Conservation (phyloP, 257 asterid species). For the Solanum sitiens region DNA sequence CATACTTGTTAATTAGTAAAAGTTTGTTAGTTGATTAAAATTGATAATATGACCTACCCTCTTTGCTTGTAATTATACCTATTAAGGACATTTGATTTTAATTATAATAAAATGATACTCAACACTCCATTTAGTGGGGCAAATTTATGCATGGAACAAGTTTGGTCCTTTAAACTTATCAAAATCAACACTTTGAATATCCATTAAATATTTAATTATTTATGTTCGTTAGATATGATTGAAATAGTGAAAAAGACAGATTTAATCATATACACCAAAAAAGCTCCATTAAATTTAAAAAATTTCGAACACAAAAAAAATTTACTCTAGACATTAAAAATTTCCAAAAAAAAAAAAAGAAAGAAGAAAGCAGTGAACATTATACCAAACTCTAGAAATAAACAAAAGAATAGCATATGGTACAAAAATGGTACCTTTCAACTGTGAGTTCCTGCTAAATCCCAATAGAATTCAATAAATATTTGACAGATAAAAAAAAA, state of each 20-base stretch:
- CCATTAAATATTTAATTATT: not conserved
- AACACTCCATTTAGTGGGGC: not conserved
- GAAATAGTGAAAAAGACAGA: not conserved
- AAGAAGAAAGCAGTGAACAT: not conserved
- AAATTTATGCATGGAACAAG: too few species aligned
- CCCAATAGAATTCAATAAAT: not conserved
- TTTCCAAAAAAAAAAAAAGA: not conserved
- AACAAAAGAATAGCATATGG: not conserved
- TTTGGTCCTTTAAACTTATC: too few species aligned
- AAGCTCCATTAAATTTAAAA: not conserved
- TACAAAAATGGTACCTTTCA: not conserved
- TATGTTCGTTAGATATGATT: not conserved
- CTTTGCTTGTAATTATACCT: not conserved
- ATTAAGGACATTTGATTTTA: too few species aligned
- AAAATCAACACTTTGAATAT: not conserved
- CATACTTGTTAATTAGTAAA: not conserved
- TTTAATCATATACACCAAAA: not conserved
- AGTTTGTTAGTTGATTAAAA: too few species aligned
- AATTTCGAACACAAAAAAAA: not conserved
- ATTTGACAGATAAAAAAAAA: not conserved
- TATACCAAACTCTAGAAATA: not conserved
- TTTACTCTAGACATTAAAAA: not conserved
- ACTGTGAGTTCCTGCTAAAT: not conserved
- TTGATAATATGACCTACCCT: not conserved
- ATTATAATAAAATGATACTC: not conserved